Conservation (phyloP, 257 asterid genomes). For the Solanum chaucha region DNA sequence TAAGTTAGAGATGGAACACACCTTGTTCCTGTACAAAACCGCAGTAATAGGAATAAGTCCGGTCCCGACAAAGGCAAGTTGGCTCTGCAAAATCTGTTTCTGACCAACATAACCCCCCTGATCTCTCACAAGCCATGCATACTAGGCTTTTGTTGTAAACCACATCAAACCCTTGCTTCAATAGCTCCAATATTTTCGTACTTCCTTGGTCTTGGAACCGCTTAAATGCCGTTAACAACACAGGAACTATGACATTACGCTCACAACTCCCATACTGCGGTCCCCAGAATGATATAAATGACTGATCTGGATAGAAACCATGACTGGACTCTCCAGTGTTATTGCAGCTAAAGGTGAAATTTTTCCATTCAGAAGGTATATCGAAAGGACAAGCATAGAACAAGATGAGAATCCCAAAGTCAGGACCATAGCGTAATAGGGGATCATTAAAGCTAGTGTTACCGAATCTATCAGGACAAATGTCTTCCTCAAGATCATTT, state of each 20-base stretch:
- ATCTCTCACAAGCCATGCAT: not conserved
- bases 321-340: not conserved
- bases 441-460: not conserved
- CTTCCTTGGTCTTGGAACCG: not conserved
- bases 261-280: not conserved
- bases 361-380: not conserved
- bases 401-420: not conserved
- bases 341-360: not conserved
- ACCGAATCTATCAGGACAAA: constrained; percentile 1
- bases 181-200: not conserved
- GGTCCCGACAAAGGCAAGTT: constrained; percentile 12
- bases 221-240: not conserved
- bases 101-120: constrained; percentile 12
- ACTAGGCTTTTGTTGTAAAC: not conserved
- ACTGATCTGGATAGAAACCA: not conserved
- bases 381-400: not conserved
- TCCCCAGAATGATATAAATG: not conserved
- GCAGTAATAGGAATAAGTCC: not conserved
- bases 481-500: constrained; percentile 2
- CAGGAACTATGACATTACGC: not conserved
- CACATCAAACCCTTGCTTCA: constrained; percentile 2
- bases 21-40: not conserved
- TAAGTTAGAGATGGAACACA: not conserved
- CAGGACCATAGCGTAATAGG: not conserved
- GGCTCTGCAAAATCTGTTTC: not conserved